These are phyloP conservation scores for Intubia oerlemansii DNA, from an alignment of 2,329 filamentous ascomycete species.

Conservation along the genomic window DNA sequence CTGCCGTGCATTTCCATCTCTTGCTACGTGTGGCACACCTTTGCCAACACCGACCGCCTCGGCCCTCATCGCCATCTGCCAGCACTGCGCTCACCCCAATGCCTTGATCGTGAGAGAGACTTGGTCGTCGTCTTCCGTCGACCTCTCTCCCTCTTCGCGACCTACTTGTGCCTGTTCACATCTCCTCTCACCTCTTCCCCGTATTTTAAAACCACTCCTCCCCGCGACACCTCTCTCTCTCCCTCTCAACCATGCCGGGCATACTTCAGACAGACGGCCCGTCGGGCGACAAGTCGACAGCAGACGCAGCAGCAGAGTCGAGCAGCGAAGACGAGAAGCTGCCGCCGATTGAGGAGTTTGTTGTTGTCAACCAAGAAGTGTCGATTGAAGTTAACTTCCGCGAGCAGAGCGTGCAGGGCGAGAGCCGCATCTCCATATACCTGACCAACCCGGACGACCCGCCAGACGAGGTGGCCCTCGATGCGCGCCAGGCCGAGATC, in stretches of 20 bases:
- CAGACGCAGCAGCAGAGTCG: background rate
- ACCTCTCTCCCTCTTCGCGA: no score
- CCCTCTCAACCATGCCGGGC: constrained; percentile 13
- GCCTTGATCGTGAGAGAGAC: no score
- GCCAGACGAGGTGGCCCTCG: constrained; percentile 30
- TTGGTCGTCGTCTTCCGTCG: no score
- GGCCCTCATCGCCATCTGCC: no score
- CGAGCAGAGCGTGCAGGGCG: constrained; percentile 51
- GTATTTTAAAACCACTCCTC: no score
- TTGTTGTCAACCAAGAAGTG: constrained; percentile 66
- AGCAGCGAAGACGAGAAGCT: background rate
- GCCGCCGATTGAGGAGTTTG: constrained; percentile 14
- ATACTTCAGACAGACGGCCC: constrained; percentile 7
- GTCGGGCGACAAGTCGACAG: background rate
- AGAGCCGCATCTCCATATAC: constrained; percentile 62
- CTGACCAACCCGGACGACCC: constrained; percentile 34
- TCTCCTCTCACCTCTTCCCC: no score
- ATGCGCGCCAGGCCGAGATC: constrained; percentile 41
- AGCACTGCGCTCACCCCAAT: no score
- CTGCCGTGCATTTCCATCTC: no score
- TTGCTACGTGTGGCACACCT: no score
- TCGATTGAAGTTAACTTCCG: constrained; percentile 78
- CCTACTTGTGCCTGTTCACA: no score
- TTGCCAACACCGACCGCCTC: no score
- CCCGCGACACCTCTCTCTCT: no score